Percentiles rank a stretch among this genome's conserved stretches.
These are phyloP conservation scores for Talaromyces sp. DNA, from an alignment of 2,329 filamentous ascomycete genomes.

Conservation along the genomic window DNA sequence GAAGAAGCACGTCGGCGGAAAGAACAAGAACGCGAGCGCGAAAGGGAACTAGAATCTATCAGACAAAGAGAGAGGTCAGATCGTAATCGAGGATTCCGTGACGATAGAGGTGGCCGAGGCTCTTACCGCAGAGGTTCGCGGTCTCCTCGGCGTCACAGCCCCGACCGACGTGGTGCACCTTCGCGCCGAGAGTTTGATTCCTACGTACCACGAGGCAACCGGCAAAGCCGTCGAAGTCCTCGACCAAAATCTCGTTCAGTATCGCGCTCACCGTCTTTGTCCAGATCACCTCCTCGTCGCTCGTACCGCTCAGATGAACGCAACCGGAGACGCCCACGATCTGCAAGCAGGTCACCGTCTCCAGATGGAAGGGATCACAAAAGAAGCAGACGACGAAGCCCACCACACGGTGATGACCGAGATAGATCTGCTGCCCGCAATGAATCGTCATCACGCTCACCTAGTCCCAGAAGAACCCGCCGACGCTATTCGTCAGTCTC, in stretches of 20 bases:
- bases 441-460: conserved; percentile 54
- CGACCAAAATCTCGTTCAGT: conserved; percentile 29
- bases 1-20: conserved; percentile 69
- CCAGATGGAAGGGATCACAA: conserved; percentile 35
- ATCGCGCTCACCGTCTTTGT: conserved; percentile 30
- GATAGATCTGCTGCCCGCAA: conserved; percentile 48
- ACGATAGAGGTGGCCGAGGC: conserved; percentile 35
- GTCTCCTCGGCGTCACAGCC: conserved; percentile 49
- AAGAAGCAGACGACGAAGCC: conserved; percentile 35
- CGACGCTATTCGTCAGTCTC: conserved; percentile 40
- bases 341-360: conserved; percentile 39
- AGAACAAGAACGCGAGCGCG: conserved; percentile 67
- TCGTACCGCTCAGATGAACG: conserved; percentile 25
- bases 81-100: conserved; percentile 35
- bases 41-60: conserved; percentile 65
- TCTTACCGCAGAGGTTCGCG: conserved; percentile 44
- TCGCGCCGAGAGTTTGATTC: conserved; percentile 53
- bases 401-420: conserved; percentile 45
- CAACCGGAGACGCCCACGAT: conserved; percentile 32
- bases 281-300: conserved; percentile 32
- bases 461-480: conserved; percentile 50
- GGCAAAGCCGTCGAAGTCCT: conserved; percentile 38
- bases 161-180: conserved; percentile 43
- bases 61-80: conserved; percentile 53
- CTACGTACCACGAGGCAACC: conserved; percentile 52